A percentile compares a stretch with the other conserved stretches of the same genome.
Evolutionary conservation across 345 rosid genomes (phyloP).

Genomic region (Viola odorata): DNA sequence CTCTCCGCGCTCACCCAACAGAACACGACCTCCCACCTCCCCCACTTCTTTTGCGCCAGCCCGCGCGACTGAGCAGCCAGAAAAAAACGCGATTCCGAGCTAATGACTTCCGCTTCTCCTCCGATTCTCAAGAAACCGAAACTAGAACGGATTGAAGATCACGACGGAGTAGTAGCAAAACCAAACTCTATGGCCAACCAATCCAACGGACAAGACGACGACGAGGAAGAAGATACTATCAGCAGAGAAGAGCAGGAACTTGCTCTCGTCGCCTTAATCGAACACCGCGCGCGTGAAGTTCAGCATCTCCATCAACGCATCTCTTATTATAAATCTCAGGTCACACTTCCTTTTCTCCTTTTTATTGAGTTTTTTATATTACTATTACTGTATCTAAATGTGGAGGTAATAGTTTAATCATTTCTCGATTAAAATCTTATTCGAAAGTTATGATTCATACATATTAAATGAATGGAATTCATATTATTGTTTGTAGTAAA

Average conservation of each 20-base stretch:
- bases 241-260: constrained; percentile 56
- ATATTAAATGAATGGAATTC: background rate
- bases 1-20: background rate
- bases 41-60: background rate
- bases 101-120: background rate
- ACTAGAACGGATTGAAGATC: constrained; percentile 8
- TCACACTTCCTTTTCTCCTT: constrained; percentile 8
- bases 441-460: background rate
- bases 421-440: background rate
- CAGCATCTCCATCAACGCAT: constrained; percentile 57
- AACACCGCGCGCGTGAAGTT: constrained; percentile 63
- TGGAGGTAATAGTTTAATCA: background rate
- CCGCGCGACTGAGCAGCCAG: background rate
- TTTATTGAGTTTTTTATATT: background rate
- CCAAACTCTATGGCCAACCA: constrained; percentile 4
- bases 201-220: constrained; percentile 19
- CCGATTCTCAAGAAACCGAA: constrained; percentile 18
- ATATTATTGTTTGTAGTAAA: background rate
- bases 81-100: background rate
- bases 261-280: constrained; percentile 64
- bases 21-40: background rate
- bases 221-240: constrained; percentile 19
- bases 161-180: background rate
- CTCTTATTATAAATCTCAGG: constrained; percentile 69
- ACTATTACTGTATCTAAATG: background rate